Conservation (phyloP, 805 yeast genomes). For the Monosporozyma servazzii region DNA sequence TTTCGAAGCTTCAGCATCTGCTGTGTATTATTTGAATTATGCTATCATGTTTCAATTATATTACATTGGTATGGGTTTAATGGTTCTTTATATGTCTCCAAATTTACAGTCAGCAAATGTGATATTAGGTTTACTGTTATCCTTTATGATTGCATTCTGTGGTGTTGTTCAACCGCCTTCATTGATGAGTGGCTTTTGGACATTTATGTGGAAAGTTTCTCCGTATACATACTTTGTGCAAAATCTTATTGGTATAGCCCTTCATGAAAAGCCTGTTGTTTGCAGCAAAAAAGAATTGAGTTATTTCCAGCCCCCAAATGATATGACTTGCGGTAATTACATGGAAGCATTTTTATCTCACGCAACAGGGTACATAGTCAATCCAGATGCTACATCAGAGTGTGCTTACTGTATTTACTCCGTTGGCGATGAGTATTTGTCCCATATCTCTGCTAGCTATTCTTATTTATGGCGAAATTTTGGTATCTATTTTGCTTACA, state of each 20-base stretch:
- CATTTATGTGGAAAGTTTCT: slow-evolving; percentile 33
- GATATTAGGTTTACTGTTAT: slow-evolving; percentile 13
- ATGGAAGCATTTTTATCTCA: slow-evolving; percentile 12
- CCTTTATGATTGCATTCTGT: slow-evolving; percentile 32
- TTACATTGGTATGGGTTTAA: slow-evolving; percentile 31
- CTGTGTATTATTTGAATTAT: slow-evolving; percentile 40
- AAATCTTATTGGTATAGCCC: slow-evolving; percentile 40
- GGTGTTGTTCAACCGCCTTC: slow-evolving; percentile 33
- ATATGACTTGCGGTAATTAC: slow-evolving; percentile 19
- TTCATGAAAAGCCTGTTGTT: slow-evolving; percentile 37
- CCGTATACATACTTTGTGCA: slow-evolving; percentile 37
- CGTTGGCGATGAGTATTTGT: slow-evolving; percentile 47
- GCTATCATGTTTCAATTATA: slow-evolving; percentile 40
- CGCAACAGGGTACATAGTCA: slow-evolving; percentile 19
- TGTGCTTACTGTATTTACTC: slow-evolving; percentile 51
- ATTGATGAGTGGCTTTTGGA: slow-evolving; percentile 37
- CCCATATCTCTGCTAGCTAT: slow-evolving; percentile 22
- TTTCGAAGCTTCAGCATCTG: slow-evolving; percentile 32
- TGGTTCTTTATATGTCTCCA: slow-evolving; percentile 24
- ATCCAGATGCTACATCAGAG: slow-evolving; percentile 32
- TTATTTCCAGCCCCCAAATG: slow-evolving; percentile 15
- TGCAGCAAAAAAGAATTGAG: slow-evolving; percentile 31
- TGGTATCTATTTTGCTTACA: slow-evolving; percentile 46
- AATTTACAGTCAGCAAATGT: slow-evolving; percentile 25
- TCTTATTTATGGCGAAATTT: slow-evolving; percentile 45